Conservation (phyloP, 176 grass and related monocot species). For the Tillandsia fasciculata region DNA sequence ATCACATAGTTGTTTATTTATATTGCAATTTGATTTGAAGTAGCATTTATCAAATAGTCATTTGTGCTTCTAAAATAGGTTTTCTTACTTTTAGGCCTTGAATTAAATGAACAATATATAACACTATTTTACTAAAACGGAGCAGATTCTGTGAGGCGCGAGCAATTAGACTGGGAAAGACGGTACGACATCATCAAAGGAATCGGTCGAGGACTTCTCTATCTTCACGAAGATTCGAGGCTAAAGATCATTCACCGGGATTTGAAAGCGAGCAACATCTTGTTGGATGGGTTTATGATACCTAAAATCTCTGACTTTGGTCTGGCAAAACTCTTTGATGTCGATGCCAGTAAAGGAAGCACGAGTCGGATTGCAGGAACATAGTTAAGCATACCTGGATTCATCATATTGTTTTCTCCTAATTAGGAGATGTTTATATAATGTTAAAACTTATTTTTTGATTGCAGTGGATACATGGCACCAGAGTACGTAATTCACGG, state of each 20-base stretch:
- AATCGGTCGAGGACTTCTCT: constrained; percentile 37
- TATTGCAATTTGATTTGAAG: neutral
- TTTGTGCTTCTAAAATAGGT: neutral
- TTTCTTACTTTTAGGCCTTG: neutral
- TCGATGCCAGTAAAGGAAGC: constrained; percentile 23
- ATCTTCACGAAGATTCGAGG: constrained; percentile 56
- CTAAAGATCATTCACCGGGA: constrained; percentile 43
- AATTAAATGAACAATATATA: neutral
- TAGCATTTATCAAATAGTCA: neutral
- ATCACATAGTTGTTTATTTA: neutral
- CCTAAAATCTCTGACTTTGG: constrained; percentile 67
- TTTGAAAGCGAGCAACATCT: constrained; percentile 42
- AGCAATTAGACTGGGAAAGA: neutral
- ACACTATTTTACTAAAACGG: neutral
- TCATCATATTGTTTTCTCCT: neutral
- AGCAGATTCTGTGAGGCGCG: neutral
- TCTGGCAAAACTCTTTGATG: constrained; percentile 36
- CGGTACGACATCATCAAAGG: constrained; percentile 45
- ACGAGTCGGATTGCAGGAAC: constrained; percentile 43
- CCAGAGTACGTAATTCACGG: constrained; percentile 43
- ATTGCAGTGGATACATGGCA: constrained; percentile 54
- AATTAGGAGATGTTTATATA: neutral
- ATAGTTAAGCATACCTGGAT: constrained; percentile 18
- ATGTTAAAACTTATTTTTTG: neutral
- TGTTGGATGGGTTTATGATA: constrained; percentile 43